Conservation (phyloP, 2,329 filamentous ascomycete genomes). For the Xylaria sp. region DNA sequence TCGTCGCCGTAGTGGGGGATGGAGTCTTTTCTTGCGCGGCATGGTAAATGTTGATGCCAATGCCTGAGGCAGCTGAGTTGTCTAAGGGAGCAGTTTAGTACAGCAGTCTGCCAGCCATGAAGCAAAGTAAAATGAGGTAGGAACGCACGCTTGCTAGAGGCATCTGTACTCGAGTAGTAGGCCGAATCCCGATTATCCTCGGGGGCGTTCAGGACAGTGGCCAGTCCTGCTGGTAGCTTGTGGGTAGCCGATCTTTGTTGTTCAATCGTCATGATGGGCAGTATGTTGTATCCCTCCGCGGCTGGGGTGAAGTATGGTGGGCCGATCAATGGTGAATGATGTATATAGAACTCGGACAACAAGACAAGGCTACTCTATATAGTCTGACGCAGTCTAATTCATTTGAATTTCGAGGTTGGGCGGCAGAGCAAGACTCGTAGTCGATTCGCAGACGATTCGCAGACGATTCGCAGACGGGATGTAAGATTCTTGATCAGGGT, state of each 20-base stretch:
- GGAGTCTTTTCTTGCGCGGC: conserved; percentile 70
- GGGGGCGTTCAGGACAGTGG: conserved; percentile 62
- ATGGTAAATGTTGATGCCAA: conserved; percentile 59
- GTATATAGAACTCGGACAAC: conserved; percentile 3
- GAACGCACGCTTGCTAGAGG: conserved; percentile 63
- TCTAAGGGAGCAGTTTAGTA: conserved; percentile 50
- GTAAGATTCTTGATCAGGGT: conserved; percentile 13
- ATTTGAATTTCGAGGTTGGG: conserved; percentile 19
- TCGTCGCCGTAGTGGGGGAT: conserved; percentile 65
- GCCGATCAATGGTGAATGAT: conserved; percentile 12
- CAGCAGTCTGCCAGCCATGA: conserved; percentile 22
- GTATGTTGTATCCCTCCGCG: conserved; percentile 1
- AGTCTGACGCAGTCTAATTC: conserved; percentile 12
- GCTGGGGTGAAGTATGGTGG: conserved; percentile 1
- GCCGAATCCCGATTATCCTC: conserved; percentile 64
- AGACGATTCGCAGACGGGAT: not conserved
- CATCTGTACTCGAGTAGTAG: conserved; percentile 62
- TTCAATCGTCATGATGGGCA: conserved; percentile 52
- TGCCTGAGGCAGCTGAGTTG: conserved; percentile 59
- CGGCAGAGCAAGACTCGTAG: conserved; percentile 17
- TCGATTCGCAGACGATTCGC: not conserved
- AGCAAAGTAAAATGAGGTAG: conserved; percentile 24
- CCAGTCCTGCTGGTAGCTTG: conserved; percentile 61
- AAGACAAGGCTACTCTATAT: conserved; percentile 12
- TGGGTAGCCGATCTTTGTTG: conserved; percentile 52